Percentiles rank a stretch among this genome's conserved stretches.
phyloP scores from a whole-genome alignment of 768 basidiomycete species.

The Paxillus involutus region DNA sequence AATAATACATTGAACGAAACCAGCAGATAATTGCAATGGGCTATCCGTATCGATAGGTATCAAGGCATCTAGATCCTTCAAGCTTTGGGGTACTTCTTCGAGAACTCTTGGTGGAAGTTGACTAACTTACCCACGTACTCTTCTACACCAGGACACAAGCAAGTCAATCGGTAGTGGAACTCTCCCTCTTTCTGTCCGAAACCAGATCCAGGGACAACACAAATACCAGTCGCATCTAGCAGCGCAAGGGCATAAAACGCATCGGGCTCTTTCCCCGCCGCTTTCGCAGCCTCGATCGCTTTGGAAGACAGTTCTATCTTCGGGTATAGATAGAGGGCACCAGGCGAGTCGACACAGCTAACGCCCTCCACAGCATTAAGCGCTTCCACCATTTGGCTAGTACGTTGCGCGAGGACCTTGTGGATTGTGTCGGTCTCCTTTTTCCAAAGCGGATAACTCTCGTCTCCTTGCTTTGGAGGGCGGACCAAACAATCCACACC shows the following conservation, averaged over 20 bases:
- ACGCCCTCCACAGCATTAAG: constrained; percentile 86
- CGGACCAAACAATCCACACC: constrained; percentile 94
- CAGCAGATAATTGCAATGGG: too few species aligned
- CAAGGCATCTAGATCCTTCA: constrained; percentile 4
- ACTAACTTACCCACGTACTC: constrained; percentile 88
- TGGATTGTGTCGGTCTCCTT: constrained; percentile 83
- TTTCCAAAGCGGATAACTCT: constrained; percentile 78
- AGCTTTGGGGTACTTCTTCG: constrained; percentile 42
- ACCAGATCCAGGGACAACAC: constrained; percentile 90
- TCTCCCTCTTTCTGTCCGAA: constrained; percentile 93
- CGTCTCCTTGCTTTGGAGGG: constrained; percentile 75
- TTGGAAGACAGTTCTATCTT: constrained; percentile 69
- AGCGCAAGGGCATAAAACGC: constrained; percentile 84
- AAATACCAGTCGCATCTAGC: constrained; percentile 89
- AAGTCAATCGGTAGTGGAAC: constrained; percentile 90
- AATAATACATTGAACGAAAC: too few species aligned
- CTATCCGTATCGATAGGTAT: neutral
- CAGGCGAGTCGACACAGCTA: constrained; percentile 85
- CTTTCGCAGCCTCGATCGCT: constrained; percentile 71
- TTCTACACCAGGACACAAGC: constrained; percentile 91
- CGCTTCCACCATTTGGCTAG: constrained; percentile 69
- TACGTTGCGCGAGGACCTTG: constrained; percentile 68
- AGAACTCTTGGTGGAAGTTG: constrained; percentile 64
- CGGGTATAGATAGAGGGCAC: constrained; percentile 94
- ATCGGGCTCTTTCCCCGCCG: constrained; percentile 79